Evolutionary conservation across 345 rosid genomes (phyloP), one percentile per base, ranked within the genome.

Genomic region (Eucalyptus coolabah): DNA sequence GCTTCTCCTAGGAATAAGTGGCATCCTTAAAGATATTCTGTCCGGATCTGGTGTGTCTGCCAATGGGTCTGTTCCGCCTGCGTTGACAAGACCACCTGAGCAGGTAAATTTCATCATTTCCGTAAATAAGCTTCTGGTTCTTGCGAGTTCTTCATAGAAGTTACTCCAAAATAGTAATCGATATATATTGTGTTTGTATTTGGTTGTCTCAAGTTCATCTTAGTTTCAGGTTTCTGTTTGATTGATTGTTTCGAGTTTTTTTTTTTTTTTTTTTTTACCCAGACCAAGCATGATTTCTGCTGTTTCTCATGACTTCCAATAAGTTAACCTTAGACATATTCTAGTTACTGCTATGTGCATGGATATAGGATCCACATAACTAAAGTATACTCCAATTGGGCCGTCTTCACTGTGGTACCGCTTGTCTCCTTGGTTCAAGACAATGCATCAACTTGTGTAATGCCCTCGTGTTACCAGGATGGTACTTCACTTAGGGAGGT

Each of bases 1-100:
- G 69, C 99, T 98, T 90, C 98, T 96, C 80, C 98, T 98, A 53
- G 99, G 99, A 77, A 95, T 96, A 89, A 98, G 99, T 92, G 95
- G 98, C 92, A 96, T 95, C 89, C 99, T 98, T 49, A 96, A 94
- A 91, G 99, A 98, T 89, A 97, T 97, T 86, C 93, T 98, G 60
- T 93, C 95, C 72, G 99, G 99, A 88, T 95, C 99, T 88, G 97
- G 99, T 88, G 95, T 93, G 91, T 94, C 98, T 89, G 93, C 95
- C 30, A 98, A 96, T 91, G 92, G 95, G 86, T 95, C 99, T 86
- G 97, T 97, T 80, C 94, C 99, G 37, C 98, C 98, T 87, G 98
- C 98, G 40, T 91, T 98, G 92, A 94, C 96, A 92, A 95, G 99
- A 91, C 99, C 99, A 44, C 95, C 99, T 69, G 99, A 98, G 88